A percentile compares a stretch with the other conserved stretches of the same genome.
phyloP scores from a whole-genome alignment of 306 rosid species.

The Begonia loranthoides region DNA sequence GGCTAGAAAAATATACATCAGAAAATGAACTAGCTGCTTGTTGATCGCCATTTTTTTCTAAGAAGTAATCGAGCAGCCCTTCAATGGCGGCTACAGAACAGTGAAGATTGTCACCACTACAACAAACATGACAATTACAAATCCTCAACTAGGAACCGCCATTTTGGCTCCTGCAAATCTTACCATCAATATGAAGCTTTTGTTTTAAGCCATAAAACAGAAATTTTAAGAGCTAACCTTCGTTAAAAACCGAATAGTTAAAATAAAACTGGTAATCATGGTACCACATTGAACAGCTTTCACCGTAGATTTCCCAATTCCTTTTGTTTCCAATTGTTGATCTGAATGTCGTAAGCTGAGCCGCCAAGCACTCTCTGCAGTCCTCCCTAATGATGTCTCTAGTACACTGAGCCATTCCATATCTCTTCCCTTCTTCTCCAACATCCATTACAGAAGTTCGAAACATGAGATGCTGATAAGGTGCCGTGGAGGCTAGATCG shows the following conservation, averaged over 20 bases:
- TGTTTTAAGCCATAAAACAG: no score
- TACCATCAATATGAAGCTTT: no score
- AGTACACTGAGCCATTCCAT: conserved; percentile 56
- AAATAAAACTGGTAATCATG: conserved; percentile 41
- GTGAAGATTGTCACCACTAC: no score
- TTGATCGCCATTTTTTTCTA: no score
- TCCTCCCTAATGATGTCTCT: conserved; percentile 33
- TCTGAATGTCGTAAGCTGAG: conserved; percentile 24
- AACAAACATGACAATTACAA: no score
- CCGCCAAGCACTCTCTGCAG: conserved; percentile 28
- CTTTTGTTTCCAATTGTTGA: conserved; percentile 31
- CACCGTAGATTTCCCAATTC: conserved; percentile 45
- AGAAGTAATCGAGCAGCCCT: no score
- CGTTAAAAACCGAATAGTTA: conserved; percentile 8
- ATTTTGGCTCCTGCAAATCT: no score
- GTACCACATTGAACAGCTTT: conserved; percentile 49
- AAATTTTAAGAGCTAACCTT: no score
- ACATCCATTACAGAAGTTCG: conserved; percentile 15
- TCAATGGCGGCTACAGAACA: no score
- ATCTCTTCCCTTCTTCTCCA: conserved; percentile 35
- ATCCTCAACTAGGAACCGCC: no score
- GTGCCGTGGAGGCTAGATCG: conserved; percentile 18
- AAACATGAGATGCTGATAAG: conserved; percentile 24
- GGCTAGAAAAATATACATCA: no score
- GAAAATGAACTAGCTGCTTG: no score